phyloP scores from a whole-genome alignment of 1,284 basidiomycete genomes.

The Ceratobasidium sp. region DNA sequence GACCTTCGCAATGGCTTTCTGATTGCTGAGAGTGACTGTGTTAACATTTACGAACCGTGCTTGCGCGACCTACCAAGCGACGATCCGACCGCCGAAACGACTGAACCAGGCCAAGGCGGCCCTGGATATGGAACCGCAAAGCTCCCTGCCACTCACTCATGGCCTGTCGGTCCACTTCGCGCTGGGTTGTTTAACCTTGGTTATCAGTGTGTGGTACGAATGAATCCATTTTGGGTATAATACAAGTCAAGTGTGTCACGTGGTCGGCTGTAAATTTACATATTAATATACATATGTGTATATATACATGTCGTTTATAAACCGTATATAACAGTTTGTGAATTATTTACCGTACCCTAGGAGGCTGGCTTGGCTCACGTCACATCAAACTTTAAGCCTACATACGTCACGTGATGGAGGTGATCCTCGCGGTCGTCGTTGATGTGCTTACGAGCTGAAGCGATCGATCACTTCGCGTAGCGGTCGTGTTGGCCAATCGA shows the following conservation, averaged over 20 bases:
- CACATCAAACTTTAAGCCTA: too few relatives aligned
- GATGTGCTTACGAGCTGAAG: too few relatives aligned
- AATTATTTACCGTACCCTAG: conserved; percentile 25
- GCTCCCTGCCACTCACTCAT: background rate
- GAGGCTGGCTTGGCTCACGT: too few relatives aligned
- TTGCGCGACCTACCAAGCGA: conserved; percentile 42
- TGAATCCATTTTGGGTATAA: background rate
- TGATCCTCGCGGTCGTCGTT: too few relatives aligned
- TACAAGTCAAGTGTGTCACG: background rate
- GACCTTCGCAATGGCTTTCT: conserved; percentile 9
- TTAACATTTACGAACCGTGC: background rate
- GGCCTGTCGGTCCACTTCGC: background rate
- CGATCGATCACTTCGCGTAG: too few relatives aligned
- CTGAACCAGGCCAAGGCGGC: background rate
- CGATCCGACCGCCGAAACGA: conserved; percentile 7
- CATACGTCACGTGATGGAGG: too few relatives aligned
- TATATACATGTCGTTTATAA: conserved; percentile 16
- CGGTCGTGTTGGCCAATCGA: too few relatives aligned
- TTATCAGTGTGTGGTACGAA: background rate
- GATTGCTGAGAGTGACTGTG: background rate
- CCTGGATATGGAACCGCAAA: background rate
- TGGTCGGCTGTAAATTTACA: background rate
- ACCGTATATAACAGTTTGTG: background rate
- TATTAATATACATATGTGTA: background rate
- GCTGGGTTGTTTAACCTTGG: background rate